Evolutionary conservation across 768 basidiomycete genomes (phyloP), one percentile per base, ranked within the genome.

Genomic region (Suillus subluteus): DNA sequence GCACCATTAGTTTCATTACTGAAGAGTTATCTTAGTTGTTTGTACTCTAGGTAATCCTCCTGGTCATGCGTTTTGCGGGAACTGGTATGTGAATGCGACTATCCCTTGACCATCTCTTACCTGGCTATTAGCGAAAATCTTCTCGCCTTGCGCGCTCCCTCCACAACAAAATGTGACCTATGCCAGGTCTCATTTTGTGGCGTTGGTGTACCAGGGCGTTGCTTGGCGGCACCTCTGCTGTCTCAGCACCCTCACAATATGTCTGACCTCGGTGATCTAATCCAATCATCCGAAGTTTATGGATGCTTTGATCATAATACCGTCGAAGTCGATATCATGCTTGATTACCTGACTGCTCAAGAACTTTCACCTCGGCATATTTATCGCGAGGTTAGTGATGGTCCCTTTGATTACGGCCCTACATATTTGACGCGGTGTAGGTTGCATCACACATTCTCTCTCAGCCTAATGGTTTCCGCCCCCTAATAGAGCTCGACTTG

Each of bases 161-260:
- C 87, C 40, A 92, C 93, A n/a, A 86, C 91, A 32, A 90, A 86
- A 76, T 95, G 94, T 73, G 93, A 94, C 74, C 84, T 95, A 68
- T 95, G 94, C 70, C 87, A 88, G 66, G 87, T 91, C 9, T 91
- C 83, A 2, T 95, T 95, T 76, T 95, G 94, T 72, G 94, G 94
- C 12, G 87, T 95, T 66, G 86, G 86, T 58, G 84, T 95, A 30
- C 91, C 87, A 65, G 86, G 85, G 18, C 88, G 94, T 58, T 95
- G 94, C 74, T 73, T 83, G 58, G 91, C 92, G 1, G 76, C 83
- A 21, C 80, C 85, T 16, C 75, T 94, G 15, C 66, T 76, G 26
- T 73, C 81, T 1, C 91, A 92, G 68, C 86, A 91, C 18, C 92
- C 89, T 2, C 89, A 94, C 65, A 88, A 84, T 35, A 79, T 94